Evolutionary conservation across 2,329 filamentous ascomycete species (phyloP), one percentile per base, ranked within the genome.

Genomic region (Pseudofabraea citricarpa): DNA sequence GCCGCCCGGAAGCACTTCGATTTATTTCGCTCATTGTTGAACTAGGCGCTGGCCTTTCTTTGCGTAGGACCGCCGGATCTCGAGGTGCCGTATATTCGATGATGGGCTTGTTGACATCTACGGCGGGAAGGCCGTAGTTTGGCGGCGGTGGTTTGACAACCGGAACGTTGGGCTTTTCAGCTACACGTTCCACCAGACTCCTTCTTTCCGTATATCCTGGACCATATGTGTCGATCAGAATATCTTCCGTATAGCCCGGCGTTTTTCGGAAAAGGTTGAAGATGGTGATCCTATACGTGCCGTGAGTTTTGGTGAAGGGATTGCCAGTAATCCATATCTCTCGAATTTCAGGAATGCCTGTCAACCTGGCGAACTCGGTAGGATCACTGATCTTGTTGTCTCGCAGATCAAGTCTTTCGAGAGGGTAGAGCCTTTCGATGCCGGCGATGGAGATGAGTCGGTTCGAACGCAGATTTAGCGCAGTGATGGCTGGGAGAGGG

Each of bases 251-350:
- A 58, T 93, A 95, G 5, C 93, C 93, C 9, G 91, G 88, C 0
- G 88, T 90, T 46, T 81, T 83, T 50, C 93, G 81, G 73, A 98
- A 98, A 2, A 97, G 74, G 57, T 97, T 98, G 79, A 98, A 96
- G 50, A 97, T 94, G 16, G 83, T 87, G 51, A 95, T 75, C 38
- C 93, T 82, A 61, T 95, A 95, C 55, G 85, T 82, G 46, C 83
- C 76, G 61, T 96, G 88, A 1, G 89, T 90, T 55, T 87, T 88
- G 33, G 85, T 87, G 57, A 97, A 96, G 0, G 90, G 88, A 57
- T 98, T 98, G 18, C 89, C 88, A 48, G 86, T 79, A 13, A 98
- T 85, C 76, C 90, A 98, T 23, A 98, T 83, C 63, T 97, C 91
- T 46, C 83, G 83, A 52, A 98, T 85, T 41, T 96, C 87, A 20